Evolutionary conservation across 2,329 filamentous ascomycete species (phyloP).

Genomic region (Penicillium rolfsii): DNA sequence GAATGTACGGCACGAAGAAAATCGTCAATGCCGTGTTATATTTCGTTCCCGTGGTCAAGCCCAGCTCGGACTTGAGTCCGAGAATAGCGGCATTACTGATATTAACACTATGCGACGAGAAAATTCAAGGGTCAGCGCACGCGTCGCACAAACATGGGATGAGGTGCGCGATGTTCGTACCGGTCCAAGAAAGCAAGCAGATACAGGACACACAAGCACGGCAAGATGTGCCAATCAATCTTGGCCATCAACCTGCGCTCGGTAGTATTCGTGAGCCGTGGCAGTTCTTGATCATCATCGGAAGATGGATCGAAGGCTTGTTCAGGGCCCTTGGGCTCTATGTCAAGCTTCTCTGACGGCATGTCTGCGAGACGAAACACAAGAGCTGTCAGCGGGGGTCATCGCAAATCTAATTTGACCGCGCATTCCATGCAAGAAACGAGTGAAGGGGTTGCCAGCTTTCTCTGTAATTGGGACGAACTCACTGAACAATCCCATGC

Average conservation of each 20-base stretch:
- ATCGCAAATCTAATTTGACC: background rate
- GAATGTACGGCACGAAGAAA: constrained; percentile 78
- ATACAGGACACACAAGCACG: constrained; percentile 73
- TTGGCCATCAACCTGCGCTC: constrained; percentile 69
- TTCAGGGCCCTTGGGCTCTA: constrained; percentile 24
- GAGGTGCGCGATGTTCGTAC: constrained; percentile 32
- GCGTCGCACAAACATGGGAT: constrained; percentile 1
- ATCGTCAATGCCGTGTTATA: constrained; percentile 79
- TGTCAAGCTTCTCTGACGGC: constrained; percentile 24
- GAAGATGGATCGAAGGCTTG: constrained; percentile 6
- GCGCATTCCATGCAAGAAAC: background rate
- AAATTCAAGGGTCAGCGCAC: constrained; percentile 12
- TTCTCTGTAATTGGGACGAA: background rate
- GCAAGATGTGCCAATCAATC: constrained; percentile 72
- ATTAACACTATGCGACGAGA: constrained; percentile 61
- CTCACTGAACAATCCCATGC: constrained; percentile 24
- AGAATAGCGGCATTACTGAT: constrained; percentile 77
- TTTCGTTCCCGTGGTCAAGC: constrained; percentile 56
- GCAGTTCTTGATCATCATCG: constrained; percentile 29
- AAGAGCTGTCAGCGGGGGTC: constrained; percentile 16
- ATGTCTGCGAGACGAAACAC: constrained; percentile 6
- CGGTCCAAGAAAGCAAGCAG: constrained; percentile 67
- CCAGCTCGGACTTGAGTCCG: constrained; percentile 64
- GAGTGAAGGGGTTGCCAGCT: background rate
- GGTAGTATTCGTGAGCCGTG: constrained; percentile 42